These are phyloP conservation scores for Sarocladium strictum DNA, from an alignment of 2,329 filamentous ascomycete species.

Conservation along the genomic window DNA sequence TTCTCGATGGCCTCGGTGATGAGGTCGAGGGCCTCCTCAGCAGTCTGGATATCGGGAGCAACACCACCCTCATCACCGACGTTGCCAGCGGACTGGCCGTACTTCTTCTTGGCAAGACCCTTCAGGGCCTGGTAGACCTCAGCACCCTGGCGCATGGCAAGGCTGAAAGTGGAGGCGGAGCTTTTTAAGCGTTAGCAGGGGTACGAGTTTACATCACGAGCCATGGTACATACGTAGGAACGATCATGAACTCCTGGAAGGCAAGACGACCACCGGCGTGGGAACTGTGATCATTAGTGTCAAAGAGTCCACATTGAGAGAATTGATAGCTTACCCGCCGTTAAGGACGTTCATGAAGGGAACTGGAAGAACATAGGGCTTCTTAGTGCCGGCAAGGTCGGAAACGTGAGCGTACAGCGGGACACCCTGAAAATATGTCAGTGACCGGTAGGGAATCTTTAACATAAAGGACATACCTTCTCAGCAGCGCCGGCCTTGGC, in stretches of 20 bases:
- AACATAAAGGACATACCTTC: conserved; percentile 47
- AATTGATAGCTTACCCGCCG: conserved; percentile 46
- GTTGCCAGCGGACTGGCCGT: conserved; percentile 97
- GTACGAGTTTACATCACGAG: background rate
- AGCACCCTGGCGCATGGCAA: conserved; percentile 92
- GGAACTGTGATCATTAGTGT: conserved; percentile 48
- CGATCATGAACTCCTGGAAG: conserved; percentile 97
- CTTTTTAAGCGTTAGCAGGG: conserved; percentile 22
- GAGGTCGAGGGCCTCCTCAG: conserved; percentile 93
- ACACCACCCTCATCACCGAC: conserved; percentile 99
- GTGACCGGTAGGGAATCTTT: too few relatives aligned
- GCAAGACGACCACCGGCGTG: conserved; percentile 94
- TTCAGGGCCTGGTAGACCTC: conserved; percentile 99
- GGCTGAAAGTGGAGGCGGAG: conserved; percentile 81
- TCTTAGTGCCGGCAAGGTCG: conserved; percentile 83
- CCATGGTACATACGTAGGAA: conserved; percentile 60
- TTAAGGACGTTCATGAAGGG: conserved; percentile 94
- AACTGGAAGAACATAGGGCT: conserved; percentile 83
- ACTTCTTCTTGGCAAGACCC: conserved; percentile 96
- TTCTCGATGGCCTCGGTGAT: conserved; percentile 92
- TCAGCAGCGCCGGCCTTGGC: conserved; percentile 86
- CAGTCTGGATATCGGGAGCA: conserved; percentile 94
- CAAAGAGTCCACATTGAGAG: background rate
- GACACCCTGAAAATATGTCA: conserved; percentile 46
- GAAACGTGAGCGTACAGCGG: conserved; percentile 85